These are phyloP conservation scores for Fraxinus xanthoxyloides DNA, from an alignment of 305 asterid species.

Conservation along the genomic window DNA sequence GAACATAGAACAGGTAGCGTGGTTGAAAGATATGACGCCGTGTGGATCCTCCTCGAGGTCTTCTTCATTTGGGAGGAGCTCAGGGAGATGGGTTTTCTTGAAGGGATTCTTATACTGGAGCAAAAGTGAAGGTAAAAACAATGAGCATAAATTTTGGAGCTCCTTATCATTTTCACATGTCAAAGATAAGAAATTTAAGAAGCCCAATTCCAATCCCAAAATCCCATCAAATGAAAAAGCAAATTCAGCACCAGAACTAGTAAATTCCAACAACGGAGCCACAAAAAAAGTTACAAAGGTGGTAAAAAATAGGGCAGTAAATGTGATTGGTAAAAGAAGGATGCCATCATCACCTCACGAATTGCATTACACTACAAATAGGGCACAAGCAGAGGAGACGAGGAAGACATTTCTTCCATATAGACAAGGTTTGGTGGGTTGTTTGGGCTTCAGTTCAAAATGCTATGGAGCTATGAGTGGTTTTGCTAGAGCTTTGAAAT, in stretches of 20 bases:
- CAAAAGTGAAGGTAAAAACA: slow-evolving; percentile 80
- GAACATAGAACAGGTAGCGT: slow-evolving; percentile 9
- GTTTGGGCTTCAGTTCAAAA: slow-evolving; percentile 35
- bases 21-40: slow-evolving; percentile 43
- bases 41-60: slow-evolving; percentile 60
- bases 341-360: slow-evolving; percentile 44
- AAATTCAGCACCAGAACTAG: neutral
- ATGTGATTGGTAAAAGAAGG: slow-evolving; percentile 47
- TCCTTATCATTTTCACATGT: slow-evolving; percentile 58
- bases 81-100: slow-evolving; percentile 73
- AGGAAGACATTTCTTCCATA: slow-evolving; percentile 32
- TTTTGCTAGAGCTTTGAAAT: slow-evolving; percentile 34
- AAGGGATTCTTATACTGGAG: slow-evolving; percentile 84
- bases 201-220: slow-evolving; percentile 15
- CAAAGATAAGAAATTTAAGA: slow-evolving; percentile 52
- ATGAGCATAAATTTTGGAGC: slow-evolving; percentile 70
- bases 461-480: slow-evolving; percentile 32
- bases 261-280: neutral
- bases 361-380: slow-evolving; percentile 26
- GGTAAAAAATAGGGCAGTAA: slow-evolving; percentile 29
- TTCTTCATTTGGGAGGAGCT: slow-evolving; percentile 63
- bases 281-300: slow-evolving; percentile 12
- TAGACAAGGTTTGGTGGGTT: slow-evolving; percentile 29
- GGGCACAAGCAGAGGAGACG: slow-evolving; percentile 30
- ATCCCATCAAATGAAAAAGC: slow-evolving; percentile 15